Evolutionary conservation across 495 filamentous ascomycete species (phyloP).

Genomic region (Hyphodiscus hymeniophilus): DNA sequence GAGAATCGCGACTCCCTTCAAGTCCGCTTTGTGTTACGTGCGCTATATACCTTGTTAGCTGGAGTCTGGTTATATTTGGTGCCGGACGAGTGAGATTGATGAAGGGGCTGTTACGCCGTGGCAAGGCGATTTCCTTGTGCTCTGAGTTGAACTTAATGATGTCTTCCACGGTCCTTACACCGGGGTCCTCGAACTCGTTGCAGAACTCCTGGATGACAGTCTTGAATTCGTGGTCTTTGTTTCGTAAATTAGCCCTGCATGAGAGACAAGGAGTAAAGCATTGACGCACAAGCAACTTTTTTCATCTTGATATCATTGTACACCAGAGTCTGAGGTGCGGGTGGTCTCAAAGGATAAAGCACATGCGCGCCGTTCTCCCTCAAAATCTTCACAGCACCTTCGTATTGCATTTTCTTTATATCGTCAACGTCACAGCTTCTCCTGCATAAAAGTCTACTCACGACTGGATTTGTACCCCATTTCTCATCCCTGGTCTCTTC

Average conservation of each 20-base stretch:
- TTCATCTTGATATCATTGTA: conserved; percentile 4
- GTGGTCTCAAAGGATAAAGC: conserved; percentile 4
- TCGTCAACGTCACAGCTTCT: not conserved
- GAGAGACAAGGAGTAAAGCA: not conserved
- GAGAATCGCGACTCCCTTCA: not conserved
- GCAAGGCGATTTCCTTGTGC: conserved; percentile 7
- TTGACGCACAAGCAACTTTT: not conserved
- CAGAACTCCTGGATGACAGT: conserved; percentile 10
- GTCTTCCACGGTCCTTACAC: conserved; percentile 1
- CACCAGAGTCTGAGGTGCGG: not conserved
- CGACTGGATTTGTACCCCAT: conserved; percentile 9
- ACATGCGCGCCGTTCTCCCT: conserved; percentile 6
- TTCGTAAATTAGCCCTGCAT: not conserved
- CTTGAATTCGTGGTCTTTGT: conserved; percentile 10
- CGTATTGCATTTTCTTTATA: conserved; percentile 3
- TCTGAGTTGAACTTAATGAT: conserved; percentile 16
- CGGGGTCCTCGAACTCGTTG: conserved; percentile 7
- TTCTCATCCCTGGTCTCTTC: not conserved
- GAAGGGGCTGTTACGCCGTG: conserved; percentile 8
- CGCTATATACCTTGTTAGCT: no score
- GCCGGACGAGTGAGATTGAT: not conserved
- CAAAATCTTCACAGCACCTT: conserved; percentile 4
- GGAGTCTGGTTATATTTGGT: no score
- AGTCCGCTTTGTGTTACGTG: no score
- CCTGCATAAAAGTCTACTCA: not conserved